Conservation (phyloP, 345 rosid genomes). For the Citrus inodora region DNA sequence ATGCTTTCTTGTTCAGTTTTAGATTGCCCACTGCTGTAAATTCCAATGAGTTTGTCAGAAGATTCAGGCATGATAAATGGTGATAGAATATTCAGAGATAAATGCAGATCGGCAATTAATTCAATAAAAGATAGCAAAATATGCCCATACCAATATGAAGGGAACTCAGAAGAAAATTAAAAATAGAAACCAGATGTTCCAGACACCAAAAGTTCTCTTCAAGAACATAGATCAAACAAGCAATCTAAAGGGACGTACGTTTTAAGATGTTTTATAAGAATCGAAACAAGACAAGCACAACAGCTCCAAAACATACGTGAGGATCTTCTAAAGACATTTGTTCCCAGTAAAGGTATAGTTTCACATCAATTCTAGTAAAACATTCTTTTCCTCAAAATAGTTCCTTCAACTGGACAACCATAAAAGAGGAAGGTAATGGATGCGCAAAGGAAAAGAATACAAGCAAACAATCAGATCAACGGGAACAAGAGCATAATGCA, state of each 20-base stretch:
- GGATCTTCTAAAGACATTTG: not conserved
- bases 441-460: not conserved
- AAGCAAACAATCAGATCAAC: not conserved
- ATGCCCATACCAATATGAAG: not conserved
- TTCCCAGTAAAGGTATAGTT: not conserved
- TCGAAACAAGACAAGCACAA: not conserved
- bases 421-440: constrained; percentile 2
- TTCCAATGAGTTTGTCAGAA: not conserved
- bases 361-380: not conserved
- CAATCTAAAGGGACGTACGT: not conserved
- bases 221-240: not conserved
- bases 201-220: not conserved
- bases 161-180: not conserved
- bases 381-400: not conserved
- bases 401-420: not conserved
- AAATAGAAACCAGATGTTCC: not conserved
- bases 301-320: not conserved
- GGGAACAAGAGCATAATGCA: not conserved
- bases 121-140: not conserved
- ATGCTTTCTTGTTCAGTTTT: constrained; percentile 27
- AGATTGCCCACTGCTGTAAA: constrained; percentile 20
- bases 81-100: not conserved
- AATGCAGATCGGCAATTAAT: not conserved
- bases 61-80: constrained; percentile 1
- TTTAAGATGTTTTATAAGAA: not conserved